Evolutionary conservation across 2,329 filamentous ascomycete species (phyloP).

Genomic region (Thermoascus crustaceus): DNA sequence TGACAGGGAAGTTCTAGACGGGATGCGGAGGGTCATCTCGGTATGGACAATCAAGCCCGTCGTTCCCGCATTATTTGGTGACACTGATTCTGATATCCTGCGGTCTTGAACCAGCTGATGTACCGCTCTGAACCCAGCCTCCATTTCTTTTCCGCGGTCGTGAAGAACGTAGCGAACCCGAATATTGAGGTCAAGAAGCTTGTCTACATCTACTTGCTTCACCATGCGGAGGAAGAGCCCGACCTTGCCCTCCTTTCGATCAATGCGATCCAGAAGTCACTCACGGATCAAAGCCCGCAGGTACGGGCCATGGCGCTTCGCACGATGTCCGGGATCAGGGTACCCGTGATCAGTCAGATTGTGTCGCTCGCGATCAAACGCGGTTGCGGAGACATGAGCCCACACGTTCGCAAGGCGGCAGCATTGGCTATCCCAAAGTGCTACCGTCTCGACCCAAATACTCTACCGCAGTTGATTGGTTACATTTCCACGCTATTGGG

Average conservation of each 20-base stretch:
- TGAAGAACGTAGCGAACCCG: constrained; percentile 94
- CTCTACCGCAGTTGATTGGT: constrained; percentile 74
- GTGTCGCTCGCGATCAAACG: constrained; percentile 94
- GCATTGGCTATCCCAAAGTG: constrained; percentile 94
- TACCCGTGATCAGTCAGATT: constrained; percentile 96
- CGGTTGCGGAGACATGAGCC: constrained; percentile 87
- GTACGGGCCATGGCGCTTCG: constrained; percentile 85
- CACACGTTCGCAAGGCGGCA: constrained; percentile 84
- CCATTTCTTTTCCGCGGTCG: constrained; percentile 91
- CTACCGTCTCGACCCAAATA: constrained; percentile 79
- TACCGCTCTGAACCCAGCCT: constrained; percentile 82
- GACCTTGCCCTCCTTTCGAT: constrained; percentile 93
- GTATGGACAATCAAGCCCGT: constrained; percentile 42
- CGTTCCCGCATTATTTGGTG: constrained; percentile 6
- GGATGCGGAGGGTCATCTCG: constrained; percentile 77
- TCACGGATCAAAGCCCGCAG: constrained; percentile 85
- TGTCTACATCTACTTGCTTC: constrained; percentile 95
- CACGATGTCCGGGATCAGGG: constrained; percentile 95
- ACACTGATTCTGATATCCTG: constrained; percentile 8
- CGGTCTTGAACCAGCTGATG: constrained; percentile 64
- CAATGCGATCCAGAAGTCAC: constrained; percentile 97
- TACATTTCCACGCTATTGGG: constrained; percentile 70
- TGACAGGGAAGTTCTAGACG: constrained; percentile 88
- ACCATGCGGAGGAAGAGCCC: constrained; percentile 92
- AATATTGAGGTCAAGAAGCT: constrained; percentile 96